Evolutionary conservation across 805 yeast species (phyloP), one percentile per base, ranked within the genome.

Genomic region (Ascoidea rubescens): DNA sequence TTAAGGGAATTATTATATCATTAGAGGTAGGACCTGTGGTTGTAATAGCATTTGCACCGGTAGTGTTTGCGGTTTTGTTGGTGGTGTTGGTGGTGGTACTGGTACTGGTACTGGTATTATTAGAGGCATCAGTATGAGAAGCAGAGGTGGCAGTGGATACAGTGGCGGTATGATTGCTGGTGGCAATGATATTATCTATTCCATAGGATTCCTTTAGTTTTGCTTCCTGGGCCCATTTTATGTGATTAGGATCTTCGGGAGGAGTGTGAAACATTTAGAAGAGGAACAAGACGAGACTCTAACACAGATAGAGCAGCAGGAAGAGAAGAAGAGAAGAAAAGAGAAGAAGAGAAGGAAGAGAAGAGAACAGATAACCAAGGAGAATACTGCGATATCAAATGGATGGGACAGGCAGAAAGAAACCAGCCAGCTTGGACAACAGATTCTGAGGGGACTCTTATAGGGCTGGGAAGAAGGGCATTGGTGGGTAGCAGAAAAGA

Each of bases 241-340:
- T 32, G 5, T 52, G 51, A 30, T 53, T 54, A 12, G 56, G 57
- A 31, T 55, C 49, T 4, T 48, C 44, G 5, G 58, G 58, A 6
- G 58, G 58, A 4, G 58, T 55, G 46, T 55, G 58, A 37, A 55
- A 54, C 58, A 54, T 55, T 10, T n/a, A n/a, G n/a, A n/a, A n/a
- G n/a, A n/a, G n/a, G n/a, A n/a, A n/a, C n/a, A n/a, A n/a, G 31
- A 17, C 31, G 32, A 47, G 16, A 21, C 33, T 28, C 5, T 21
- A 21, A 10, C 16, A 17, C 47, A 30, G 14, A 10, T 42, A 42
- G 14, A 10, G 10, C 14, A 42, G 45, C 5, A 10, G 10, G 47
- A 45, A 6, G 10, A 21, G 21, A 45, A 30, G 21, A 30, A 45
- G 47, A 45, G 21, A 45, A 45, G 21, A 7, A 45, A 6, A 17